A percentile compares a stretch with the other conserved stretches of the same genome.
These are phyloP conservation scores for Clonostachys sp. DNA, from an alignment of 2,329 filamentous ascomycete genomes.

Conservation along the genomic window DNA sequence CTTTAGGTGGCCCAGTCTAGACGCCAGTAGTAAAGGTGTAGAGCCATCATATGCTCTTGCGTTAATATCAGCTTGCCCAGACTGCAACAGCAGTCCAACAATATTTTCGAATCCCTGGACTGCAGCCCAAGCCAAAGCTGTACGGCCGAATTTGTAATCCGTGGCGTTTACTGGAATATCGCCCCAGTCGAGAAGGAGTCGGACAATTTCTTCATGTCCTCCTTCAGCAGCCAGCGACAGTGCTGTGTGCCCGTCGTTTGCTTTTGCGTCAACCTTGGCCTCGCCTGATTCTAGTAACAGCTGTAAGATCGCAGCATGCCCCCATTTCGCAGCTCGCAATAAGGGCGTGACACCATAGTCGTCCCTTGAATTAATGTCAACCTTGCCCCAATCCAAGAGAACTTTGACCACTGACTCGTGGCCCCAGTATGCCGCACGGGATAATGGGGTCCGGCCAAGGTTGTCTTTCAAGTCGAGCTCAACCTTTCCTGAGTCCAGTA, in stretches of 20 bases:
- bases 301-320: background rate
- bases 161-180: too few species aligned
- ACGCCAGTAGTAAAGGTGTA: background rate
- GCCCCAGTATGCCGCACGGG: background rate
- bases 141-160: too few species aligned
- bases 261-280: background rate
- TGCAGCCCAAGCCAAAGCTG: too few species aligned
- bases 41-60: background rate
- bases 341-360: background rate
- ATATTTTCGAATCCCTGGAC: too few species aligned
- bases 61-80: background rate
- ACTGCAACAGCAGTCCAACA: background rate
- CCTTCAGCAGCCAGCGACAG: background rate
- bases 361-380: background rate
- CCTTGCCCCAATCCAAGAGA: background rate
- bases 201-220: background rate
- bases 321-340: background rate
- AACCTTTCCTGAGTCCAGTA: background rate
- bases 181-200: background rate
- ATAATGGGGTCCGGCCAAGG: background rate
- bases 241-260: background rate
- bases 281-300: background rate
- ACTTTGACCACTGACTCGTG: background rate
- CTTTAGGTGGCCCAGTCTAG: background rate
- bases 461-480: background rate